Conservation (phyloP, 352 stramenopile species). For the Vaucheria bursata region DNA sequence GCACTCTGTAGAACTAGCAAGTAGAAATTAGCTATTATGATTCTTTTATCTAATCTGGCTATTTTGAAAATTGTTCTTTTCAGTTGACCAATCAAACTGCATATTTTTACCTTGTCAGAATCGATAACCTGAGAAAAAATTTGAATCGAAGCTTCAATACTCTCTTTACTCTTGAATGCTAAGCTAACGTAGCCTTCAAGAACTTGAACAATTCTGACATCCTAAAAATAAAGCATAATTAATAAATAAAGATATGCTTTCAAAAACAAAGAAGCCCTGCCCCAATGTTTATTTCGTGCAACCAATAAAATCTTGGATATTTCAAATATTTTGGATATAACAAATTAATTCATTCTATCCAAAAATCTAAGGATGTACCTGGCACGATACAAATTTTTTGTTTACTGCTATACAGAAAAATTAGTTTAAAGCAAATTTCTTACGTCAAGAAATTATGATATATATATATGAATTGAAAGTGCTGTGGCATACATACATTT, state of each 20-base stretch:
- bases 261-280: background rate
- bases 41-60: no score
- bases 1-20: background rate
- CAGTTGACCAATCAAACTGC: no score
- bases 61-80: no score
- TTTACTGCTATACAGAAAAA: no score
- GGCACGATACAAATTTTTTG: background rate
- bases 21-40: no score
- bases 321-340: background rate
- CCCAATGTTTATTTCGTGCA: background rate
- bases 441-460: no score
- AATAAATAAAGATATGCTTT: background rate
- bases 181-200: conserved; percentile 74
- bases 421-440: no score
- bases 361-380: background rate
- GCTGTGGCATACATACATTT: no score
- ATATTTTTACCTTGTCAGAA: conserved; percentile 44
- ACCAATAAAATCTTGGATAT: background rate
- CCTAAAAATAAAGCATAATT: background rate
- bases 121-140: conserved; percentile 80
- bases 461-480: no score
- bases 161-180: conserved; percentile 63
- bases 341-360: background rate
- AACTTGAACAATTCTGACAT: conserved; percentile 59
- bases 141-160: conserved; percentile 73